These are phyloP conservation scores for Amaranthus hypochondriacus DNA, from an alignment of 148 eudicot genomes.

Conservation along the genomic window DNA sequence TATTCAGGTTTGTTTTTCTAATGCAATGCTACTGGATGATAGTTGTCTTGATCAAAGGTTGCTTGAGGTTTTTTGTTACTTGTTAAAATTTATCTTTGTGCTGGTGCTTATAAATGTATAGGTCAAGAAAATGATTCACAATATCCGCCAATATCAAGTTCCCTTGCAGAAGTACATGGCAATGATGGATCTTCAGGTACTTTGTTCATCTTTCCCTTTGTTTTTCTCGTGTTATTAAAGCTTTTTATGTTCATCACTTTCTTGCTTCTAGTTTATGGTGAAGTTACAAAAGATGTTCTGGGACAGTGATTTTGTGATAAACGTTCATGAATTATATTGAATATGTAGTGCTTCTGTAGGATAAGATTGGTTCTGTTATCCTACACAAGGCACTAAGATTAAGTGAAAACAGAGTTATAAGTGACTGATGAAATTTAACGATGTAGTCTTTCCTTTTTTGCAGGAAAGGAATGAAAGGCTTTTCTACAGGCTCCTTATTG, in stretches of 20 bases:
- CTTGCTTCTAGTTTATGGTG: not conserved
- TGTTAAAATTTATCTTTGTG: not conserved
- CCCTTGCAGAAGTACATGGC: constrained; percentile 94
- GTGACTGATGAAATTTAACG: not conserved
- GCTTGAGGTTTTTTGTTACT: not conserved
- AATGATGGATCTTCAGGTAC: constrained; percentile 99
- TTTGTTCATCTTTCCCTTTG: not conserved
- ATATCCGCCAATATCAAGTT: constrained; percentile 82
- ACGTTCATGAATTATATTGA: not conserved
- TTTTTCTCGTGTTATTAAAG: not conserved
- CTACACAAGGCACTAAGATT: not conserved
- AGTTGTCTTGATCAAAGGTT: not conserved
- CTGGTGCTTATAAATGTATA: constrained; percentile 24
- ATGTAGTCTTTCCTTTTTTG: constrained; percentile 16
- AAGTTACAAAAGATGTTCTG: not conserved
- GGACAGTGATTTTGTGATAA: not conserved
- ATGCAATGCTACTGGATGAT: not conserved
- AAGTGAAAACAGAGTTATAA: constrained; percentile 8
- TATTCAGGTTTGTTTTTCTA: constrained; percentile 52
- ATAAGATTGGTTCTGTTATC: not conserved
- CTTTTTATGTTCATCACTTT: not conserved
- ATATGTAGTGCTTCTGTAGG: not conserved
- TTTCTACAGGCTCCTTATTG: constrained; percentile 81
- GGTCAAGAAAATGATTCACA: constrained; percentile 89
- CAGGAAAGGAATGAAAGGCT: constrained; percentile 79